These are phyloP conservation scores for Meyerozyma elateridarum DNA, from an alignment of 1,139 yeast genomes.

Conservation along the genomic window DNA sequence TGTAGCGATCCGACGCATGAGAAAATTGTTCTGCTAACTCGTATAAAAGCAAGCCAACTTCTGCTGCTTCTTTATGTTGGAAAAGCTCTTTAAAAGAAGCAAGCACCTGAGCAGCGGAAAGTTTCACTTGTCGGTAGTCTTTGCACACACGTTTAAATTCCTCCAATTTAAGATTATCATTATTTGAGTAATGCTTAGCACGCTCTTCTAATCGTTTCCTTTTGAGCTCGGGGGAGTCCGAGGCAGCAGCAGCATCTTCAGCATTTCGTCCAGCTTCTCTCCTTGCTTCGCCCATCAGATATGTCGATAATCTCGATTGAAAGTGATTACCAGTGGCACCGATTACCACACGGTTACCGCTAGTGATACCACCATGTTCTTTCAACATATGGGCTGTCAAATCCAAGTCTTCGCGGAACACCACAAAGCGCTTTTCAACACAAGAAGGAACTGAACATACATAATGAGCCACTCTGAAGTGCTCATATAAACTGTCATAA, in stretches of 20 bases:
- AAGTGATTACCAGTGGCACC: conserved; percentile 44
- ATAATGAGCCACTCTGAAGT: conserved; percentile 69
- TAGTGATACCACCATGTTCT: conserved; percentile 61
- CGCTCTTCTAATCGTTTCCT: conserved; percentile 73
- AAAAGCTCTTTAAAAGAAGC: conserved; percentile 52
- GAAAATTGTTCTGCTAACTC: conserved; percentile 57
- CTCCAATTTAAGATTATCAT: conserved; percentile 43
- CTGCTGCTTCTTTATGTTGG: conserved; percentile 33
- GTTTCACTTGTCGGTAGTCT: conserved; percentile 40
- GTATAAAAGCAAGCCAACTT: conserved; percentile 47
- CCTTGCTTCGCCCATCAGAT: conserved; percentile 20
- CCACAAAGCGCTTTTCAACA: conserved; percentile 85
- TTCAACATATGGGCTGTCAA: conserved; percentile 83
- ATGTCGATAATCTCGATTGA: conserved; percentile 69
- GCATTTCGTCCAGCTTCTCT: conserved; percentile 9
- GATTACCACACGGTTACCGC: conserved; percentile 40
- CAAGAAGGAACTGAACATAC: conserved; percentile 81
- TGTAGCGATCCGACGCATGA: conserved; percentile 24
- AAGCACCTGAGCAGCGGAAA: conserved; percentile 48
- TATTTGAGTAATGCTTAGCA: conserved; percentile 71
- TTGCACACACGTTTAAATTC: conserved; percentile 49
- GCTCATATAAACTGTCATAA: conserved; percentile 68
- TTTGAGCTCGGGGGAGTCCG: conserved; percentile 48
- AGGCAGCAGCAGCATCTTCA: conserved; percentile 20
- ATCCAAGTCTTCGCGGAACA: conserved; percentile 81